Conservation (phyloP, 2,329 filamentous ascomycete species). For the Cytospora piceae region DNA sequence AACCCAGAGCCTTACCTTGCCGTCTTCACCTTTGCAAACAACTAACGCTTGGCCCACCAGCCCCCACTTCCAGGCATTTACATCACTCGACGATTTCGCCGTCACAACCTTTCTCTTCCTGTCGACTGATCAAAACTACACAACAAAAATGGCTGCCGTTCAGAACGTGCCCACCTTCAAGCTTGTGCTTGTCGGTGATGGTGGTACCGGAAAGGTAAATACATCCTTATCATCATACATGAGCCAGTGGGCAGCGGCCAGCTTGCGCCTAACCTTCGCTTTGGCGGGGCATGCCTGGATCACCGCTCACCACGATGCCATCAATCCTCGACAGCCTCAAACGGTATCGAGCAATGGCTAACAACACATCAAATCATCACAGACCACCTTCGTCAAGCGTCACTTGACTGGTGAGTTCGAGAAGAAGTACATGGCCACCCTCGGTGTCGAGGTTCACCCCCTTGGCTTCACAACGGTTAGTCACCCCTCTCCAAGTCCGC, state of each 20-base stretch:
- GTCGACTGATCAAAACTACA: constrained; percentile 35
- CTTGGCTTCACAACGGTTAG: constrained; percentile 97
- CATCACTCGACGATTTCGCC: constrained; percentile 27
- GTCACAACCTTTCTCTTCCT: constrained; percentile 25
- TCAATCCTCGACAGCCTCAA: constrained; percentile 17
- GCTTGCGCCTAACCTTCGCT: constrained; percentile 27
- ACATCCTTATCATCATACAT: constrained; percentile 31
- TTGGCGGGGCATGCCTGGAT: constrained; percentile 20
- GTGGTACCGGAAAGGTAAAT: constrained; percentile 97
- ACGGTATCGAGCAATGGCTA: constrained; percentile 8
- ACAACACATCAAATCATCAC: constrained; percentile 36
- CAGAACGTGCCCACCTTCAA: constrained; percentile 83
- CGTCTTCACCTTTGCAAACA: constrained; percentile 26
- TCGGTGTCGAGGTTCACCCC: constrained; percentile 99
- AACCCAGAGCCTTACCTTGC: constrained; percentile 23
- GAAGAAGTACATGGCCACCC: constrained; percentile 99
- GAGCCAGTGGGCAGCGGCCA: constrained; percentile 30
- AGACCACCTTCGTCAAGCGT: constrained; percentile 99
- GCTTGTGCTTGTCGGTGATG: constrained; percentile 98
- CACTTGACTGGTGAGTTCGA: constrained; percentile 99
- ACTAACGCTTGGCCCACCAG: constrained; percentile 30
- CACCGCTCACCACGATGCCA: constrained; percentile 31
- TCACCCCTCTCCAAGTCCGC: constrained; percentile 35
- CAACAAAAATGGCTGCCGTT: constrained; percentile 72
- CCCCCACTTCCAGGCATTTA: constrained; percentile 31